Conservation (phyloP, 352 stramenopile genomes). For the Thalassiosira mediterranea region DNA sequence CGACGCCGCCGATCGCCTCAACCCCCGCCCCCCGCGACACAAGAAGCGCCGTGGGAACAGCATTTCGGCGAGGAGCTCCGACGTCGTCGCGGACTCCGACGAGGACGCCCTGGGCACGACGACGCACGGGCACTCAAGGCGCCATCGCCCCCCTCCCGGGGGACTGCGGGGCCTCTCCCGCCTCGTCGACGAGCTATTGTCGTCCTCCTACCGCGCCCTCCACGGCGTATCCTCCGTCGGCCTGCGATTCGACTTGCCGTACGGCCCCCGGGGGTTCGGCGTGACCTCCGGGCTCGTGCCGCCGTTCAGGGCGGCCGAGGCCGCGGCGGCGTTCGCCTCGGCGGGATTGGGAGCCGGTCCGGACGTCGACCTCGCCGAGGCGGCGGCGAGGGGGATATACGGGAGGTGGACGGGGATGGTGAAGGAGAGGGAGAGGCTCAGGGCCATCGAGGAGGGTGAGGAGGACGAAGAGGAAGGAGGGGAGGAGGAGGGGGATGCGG, state of each 20-base stretch:
- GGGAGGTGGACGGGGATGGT: constrained; percentile 21
- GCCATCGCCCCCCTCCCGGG: constrained; percentile 4
- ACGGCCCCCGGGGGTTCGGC: constrained; percentile 65
- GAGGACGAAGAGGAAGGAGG: constrained; percentile 9
- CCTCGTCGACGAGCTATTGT: constrained; percentile 71
- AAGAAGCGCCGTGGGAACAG: background rate
- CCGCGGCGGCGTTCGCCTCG: constrained; percentile 24
- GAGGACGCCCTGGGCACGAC: constrained; percentile 21
- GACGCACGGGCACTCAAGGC: background rate
- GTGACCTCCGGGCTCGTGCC: constrained; percentile 40
- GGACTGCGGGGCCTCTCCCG: constrained; percentile 41
- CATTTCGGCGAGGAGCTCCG: too few species aligned
- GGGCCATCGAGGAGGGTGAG: background rate
- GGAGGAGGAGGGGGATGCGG: constrained; percentile 6
- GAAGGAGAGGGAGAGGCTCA: background rate
- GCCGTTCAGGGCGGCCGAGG: constrained; percentile 21
- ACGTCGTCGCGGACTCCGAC: constrained; percentile 21
- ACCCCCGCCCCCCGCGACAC: constrained; percentile 27
- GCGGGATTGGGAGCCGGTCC: constrained; percentile 5
- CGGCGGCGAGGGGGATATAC: constrained; percentile 41
- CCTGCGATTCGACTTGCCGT: constrained; percentile 65
- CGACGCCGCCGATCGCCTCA: constrained; percentile 27
- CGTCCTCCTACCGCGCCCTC: constrained; percentile 57
- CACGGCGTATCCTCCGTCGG: constrained; percentile 54
- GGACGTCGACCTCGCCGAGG: constrained; percentile 53